Evolutionary conservation across 2,329 filamentous ascomycete genomes (phyloP).

Genomic region (Penicillium sp.): DNA sequence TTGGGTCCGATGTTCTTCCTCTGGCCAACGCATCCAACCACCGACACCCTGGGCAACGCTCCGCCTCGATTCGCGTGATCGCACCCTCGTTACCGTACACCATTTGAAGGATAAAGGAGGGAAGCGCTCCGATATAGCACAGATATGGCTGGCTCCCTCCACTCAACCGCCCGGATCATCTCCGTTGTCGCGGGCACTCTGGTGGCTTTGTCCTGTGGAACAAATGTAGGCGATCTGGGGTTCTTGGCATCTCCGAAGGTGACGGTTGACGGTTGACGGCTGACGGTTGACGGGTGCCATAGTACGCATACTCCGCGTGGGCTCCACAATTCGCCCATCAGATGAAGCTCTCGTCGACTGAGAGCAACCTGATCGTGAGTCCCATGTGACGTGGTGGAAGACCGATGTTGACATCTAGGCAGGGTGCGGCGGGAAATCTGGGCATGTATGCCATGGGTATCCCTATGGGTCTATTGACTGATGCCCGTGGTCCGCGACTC

Average conservation of each 20-base stretch:
- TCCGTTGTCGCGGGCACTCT: constrained; percentile 80
- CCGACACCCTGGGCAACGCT: constrained; percentile 3
- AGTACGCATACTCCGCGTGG: constrained; percentile 99
- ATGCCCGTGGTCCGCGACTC: constrained; percentile 71
- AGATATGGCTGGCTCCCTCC: constrained; percentile 27
- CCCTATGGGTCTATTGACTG: constrained; percentile 81
- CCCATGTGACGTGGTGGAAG: constrained; percentile 1
- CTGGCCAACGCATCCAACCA: background rate
- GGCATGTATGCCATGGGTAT: constrained; percentile 93
- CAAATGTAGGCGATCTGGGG: constrained; percentile 59
- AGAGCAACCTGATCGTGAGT: constrained; percentile 82
- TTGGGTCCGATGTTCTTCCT: constrained; percentile 11
- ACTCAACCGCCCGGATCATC: constrained; percentile 59
- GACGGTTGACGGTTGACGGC: constrained; percentile 10
- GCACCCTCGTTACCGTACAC: constrained; percentile 2
- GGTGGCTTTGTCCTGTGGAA: constrained; percentile 84
- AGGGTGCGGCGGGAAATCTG: constrained; percentile 56
- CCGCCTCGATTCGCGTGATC: constrained; percentile 11
- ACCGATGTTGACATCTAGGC: constrained; percentile 27
- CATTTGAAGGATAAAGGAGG: background rate
- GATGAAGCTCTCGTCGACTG: constrained; percentile 80
- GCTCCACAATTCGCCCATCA: constrained; percentile 88
- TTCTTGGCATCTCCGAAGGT: constrained; percentile 1
- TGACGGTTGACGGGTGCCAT: constrained; percentile 18
- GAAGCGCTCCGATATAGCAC: background rate